Evolutionary conservation across 768 basidiomycete genomes (phyloP).

Genomic region (Basidioascus undulatus): DNA sequence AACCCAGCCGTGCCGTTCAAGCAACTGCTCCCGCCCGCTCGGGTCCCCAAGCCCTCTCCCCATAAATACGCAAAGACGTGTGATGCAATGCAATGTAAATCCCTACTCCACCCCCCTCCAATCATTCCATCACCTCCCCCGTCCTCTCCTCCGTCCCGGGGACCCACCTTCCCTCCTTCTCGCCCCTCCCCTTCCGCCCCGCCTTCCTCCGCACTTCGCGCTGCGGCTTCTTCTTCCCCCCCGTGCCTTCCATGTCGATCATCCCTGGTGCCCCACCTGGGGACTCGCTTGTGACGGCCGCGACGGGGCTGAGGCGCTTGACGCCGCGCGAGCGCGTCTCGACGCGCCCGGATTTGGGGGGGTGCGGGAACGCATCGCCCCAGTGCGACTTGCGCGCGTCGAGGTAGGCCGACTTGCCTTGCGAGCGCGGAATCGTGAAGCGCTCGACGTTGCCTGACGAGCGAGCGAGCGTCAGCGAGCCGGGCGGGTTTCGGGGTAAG

Average conservation of each 20-base stretch:
- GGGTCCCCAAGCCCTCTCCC: no score
- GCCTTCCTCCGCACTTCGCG: constrained; percentile 4
- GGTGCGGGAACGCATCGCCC: constrained; percentile 90
- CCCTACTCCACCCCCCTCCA: no score
- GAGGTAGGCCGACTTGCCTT: constrained; percentile 84
- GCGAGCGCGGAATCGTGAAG: constrained; percentile 70
- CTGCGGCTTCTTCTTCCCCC: constrained; percentile 7
- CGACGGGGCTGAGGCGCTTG: neutral
- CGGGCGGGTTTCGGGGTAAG: no score
- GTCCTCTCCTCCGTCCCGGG: no score
- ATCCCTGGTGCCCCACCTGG: neutral
- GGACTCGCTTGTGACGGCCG: no score
- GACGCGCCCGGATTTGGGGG: constrained; percentile 50
- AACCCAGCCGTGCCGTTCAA: no score
- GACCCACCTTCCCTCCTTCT: no score
- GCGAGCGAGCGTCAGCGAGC: no score
- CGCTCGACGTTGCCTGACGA: constrained; percentile 83
- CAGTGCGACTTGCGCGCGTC: constrained; percentile 80
- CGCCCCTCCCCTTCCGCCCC: constrained; percentile 6
- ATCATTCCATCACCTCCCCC: no score
- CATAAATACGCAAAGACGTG: no score
- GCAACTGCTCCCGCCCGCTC: no score
- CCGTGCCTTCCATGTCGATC: neutral
- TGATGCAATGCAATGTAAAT: no score
- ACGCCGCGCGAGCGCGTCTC: constrained; percentile 12